Base-by-base conservation (phyloP, 352 stramenopile species). In the Pythium dissimile region DNA sequence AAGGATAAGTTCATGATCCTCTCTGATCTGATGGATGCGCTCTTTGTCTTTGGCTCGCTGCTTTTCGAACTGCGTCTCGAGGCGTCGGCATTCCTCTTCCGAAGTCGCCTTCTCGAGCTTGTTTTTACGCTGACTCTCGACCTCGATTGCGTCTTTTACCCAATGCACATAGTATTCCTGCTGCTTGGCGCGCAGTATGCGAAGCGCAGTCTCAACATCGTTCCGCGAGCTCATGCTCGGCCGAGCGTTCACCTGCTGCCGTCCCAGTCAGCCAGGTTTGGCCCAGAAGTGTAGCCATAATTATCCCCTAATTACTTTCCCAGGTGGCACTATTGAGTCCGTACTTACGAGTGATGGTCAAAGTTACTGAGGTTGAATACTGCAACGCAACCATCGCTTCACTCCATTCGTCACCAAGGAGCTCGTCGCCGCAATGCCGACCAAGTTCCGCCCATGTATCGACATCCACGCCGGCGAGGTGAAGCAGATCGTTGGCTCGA, bases 401-500 rank as follows among this genome's bases (percentile, higher is more conserved):
- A 35, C 49, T 31, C 41, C 45, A 58, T 46, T 64, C 48, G 39
- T 44, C 51, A 21, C 5, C 20, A 49, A 2, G 32, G 15, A 42
- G 6, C 18, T 16, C 42, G 5, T 7, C 23, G 9, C n/a, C 38
- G 35, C 30, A 45, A 63, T 64, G 56, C 56, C 52, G 51, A 98
- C 98, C 89, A 93, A 95, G 67, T 99, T 99, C 74, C 88, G 96
- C 39, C 97, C 97, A 34, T 99, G 97, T 68, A 99, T 99, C 65
- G 97, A 99, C 75, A 89, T 99, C 54, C 97, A 99, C 75, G 80
- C 86, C 30, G 97, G 97, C 31, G 72, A 96, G 66, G 96, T 99
- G 35, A 99, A 99, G 82, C 97, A 99, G 76, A 99, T 99, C 69
- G 96, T 99, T 41, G 97, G 97, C 18, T 98, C 90, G 13, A 99